Evolutionary conservation across 2,329 filamentous ascomycete species (phyloP).

Genomic region (Botrytis porri): DNA sequence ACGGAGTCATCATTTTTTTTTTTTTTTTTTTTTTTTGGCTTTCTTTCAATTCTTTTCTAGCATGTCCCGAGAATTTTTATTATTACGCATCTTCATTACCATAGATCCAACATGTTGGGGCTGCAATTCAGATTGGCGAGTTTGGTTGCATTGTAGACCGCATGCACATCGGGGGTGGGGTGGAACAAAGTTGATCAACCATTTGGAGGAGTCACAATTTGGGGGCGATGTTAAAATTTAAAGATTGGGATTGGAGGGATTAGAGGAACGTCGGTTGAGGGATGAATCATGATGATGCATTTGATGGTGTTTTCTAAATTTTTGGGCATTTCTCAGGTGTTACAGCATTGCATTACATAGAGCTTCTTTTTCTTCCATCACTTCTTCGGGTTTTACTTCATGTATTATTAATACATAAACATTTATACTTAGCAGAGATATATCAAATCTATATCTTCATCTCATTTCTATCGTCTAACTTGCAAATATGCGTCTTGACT

Average conservation of each 20-base stretch:
- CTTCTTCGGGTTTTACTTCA: not conserved
- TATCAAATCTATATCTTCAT: not conserved
- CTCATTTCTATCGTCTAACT: not conserved
- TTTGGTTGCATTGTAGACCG: not conserved
- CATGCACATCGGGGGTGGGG: not conserved
- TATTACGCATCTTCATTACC: not conserved
- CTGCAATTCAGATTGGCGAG: not conserved
- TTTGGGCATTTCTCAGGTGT: not conserved
- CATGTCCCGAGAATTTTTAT: not conserved
- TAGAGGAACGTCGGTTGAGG: not conserved
- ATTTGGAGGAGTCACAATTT: not conserved
- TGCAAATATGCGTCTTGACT: not conserved
- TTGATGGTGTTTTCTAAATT: not conserved
- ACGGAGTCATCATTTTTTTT: not conserved
- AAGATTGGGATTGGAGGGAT: not conserved
- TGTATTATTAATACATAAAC: not conserved
- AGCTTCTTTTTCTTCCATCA: not conserved
- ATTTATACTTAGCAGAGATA: not conserved
- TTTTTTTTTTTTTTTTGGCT: not conserved
- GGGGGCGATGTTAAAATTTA: not conserved
- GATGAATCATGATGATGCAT: slow-evolving; percentile 2
- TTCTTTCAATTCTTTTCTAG: not conserved
- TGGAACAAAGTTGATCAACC: not conserved
- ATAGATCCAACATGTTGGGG: not conserved
- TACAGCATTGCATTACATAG: slow-evolving; percentile 1